phyloP scores from a whole-genome alignment of 2,329 filamentous ascomycete species.

The Pseudogymnoascus sp. region DNA sequence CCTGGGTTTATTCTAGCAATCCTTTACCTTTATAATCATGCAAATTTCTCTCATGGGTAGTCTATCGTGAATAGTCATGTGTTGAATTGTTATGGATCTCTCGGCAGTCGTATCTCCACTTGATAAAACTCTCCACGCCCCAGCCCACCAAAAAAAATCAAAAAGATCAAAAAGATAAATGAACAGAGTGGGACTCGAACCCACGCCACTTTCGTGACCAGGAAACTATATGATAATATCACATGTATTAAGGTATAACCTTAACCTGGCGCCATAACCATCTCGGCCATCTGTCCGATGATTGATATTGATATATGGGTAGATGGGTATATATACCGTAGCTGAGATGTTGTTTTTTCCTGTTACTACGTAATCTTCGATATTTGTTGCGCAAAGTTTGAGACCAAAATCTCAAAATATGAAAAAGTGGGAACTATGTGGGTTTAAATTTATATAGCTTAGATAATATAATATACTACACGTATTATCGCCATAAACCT shows the following conservation, averaged over 20 bases:
- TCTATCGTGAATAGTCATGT: neutral
- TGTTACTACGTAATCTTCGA: neutral
- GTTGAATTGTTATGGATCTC: neutral
- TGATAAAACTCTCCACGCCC: neutral
- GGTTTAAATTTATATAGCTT: neutral
- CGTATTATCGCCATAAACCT: neutral
- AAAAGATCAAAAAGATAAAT: slow-evolving; percentile 9
- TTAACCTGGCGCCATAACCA: slow-evolving; percentile 8
- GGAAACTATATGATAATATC: slow-evolving; percentile 21
- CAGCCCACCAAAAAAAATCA: neutral
- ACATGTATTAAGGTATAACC: slow-evolving; percentile 9
- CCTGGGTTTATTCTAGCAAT: slow-evolving; percentile 1
- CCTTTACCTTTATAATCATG: slow-evolving; percentile 4
- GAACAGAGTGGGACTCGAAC: slow-evolving; percentile 34
- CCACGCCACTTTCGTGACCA: slow-evolving; percentile 34
- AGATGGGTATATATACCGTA: no score
- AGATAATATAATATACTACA: neutral
- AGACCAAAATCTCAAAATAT: neutral
- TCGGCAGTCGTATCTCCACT: neutral
- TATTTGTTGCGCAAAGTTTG: neutral
- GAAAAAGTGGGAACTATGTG: neutral
- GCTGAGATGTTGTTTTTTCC: neutral
- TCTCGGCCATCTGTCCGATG: neutral
- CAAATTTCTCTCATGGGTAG: neutral
- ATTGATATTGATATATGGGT: no score